These are phyloP conservation scores for Brassica hybrid DNA, from an alignment of 441 rosid species.

Conservation along the genomic window DNA sequence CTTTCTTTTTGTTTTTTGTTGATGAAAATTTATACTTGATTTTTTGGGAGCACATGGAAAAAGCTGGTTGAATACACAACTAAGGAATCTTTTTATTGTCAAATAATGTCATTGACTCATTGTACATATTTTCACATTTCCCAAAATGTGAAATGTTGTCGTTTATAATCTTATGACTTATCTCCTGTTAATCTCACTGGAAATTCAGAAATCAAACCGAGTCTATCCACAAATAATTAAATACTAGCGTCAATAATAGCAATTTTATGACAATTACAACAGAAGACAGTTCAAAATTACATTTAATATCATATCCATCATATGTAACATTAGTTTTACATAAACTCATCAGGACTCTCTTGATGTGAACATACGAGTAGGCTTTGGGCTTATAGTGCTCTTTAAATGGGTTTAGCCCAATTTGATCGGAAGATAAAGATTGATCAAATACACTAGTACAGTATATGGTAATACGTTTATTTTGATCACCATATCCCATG, in stretches of 20 bases:
- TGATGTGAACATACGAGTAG: neutral
- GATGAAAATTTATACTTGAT: neutral
- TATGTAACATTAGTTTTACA: neutral
- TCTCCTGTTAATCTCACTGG: neutral
- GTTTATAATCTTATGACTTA: neutral
- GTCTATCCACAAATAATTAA: neutral
- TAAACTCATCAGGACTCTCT: neutral
- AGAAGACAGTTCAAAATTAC: neutral
- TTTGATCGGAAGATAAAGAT: neutral
- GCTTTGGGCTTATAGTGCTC: neutral
- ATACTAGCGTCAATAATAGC: neutral
- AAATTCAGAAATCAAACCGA: neutral
- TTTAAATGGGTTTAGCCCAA: neutral
- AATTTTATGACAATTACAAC: neutral
- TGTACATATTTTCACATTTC: neutral
- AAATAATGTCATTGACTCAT: slow-evolving; percentile 2
- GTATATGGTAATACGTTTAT: neutral
- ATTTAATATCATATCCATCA: neutral
- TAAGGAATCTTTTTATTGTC: neutral
- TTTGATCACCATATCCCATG: too few relatives aligned
- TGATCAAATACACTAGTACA: neutral
- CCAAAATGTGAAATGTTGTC: neutral
- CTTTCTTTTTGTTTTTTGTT: neutral
- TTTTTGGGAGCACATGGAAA: slow-evolving; percentile 19
- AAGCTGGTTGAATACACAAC: slow-evolving; percentile 5